Evolutionary conservation across 768 basidiomycete genomes (phyloP).

Genomic region (Pleurotus citrinopileatus): DNA sequence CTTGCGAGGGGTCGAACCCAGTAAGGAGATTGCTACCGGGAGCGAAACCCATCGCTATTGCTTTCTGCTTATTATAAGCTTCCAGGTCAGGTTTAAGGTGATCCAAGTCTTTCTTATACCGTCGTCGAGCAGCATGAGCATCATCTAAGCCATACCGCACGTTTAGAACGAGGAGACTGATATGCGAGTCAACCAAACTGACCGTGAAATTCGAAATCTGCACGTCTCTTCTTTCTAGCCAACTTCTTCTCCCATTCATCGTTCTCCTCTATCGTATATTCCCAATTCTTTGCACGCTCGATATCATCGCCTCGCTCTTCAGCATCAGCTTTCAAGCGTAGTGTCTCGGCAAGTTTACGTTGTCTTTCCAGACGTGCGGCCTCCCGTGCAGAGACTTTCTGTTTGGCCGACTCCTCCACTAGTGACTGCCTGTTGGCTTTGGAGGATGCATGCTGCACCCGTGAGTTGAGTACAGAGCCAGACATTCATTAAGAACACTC

Average conservation of each 20-base stretch:
- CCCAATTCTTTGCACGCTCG: constrained; percentile 91
- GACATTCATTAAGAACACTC: constrained; percentile 21
- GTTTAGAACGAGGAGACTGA: constrained; percentile 1
- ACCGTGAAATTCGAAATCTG: constrained; percentile 93
- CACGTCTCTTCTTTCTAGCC: constrained; percentile 77
- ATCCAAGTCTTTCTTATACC: constrained; percentile 92
- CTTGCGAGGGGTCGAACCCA: constrained; percentile 49
- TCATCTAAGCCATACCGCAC: constrained; percentile 76
- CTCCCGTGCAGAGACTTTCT: constrained; percentile 77
- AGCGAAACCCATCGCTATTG: constrained; percentile 71
- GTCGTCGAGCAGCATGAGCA: constrained; percentile 80
- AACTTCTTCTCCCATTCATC: constrained; percentile 94
- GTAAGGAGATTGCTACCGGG: constrained; percentile 42
- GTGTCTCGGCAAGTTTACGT: constrained; percentile 82
- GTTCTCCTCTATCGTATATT: constrained; percentile 93
- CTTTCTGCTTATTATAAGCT: constrained; percentile 88
- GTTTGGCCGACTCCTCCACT: constrained; percentile 78
- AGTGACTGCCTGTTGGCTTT: constrained; percentile 84
- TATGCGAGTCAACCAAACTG: constrained; percentile 23
- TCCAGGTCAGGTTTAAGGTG: constrained; percentile 83
- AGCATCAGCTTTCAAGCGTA: constrained; percentile 84
- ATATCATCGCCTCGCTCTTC: constrained; percentile 91
- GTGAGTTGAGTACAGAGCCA: not conserved
- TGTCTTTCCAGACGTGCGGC: constrained; percentile 84
- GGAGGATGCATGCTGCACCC: constrained; percentile 67